Percentiles rank a stretch among this genome's conserved stretches.
phyloP scores from a whole-genome alignment of 805 yeast species.

The Candida takata region DNA sequence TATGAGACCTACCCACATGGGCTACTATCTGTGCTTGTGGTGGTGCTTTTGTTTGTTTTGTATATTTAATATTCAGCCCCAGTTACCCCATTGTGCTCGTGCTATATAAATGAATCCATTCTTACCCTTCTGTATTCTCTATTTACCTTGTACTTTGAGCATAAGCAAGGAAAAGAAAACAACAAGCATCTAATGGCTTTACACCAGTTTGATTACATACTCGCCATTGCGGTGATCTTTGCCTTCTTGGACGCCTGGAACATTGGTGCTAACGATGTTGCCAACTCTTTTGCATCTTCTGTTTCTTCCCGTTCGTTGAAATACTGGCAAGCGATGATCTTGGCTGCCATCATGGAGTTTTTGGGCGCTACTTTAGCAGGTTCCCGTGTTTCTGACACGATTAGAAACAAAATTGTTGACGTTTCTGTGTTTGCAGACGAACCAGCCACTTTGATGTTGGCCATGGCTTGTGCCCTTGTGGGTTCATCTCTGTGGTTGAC shows the following conservation, averaged over 20 bases:
- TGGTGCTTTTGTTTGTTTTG: no score
- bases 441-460: constrained; percentile 68
- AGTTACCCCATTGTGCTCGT: no score
- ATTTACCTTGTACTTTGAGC: no score
- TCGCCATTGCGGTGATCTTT: constrained; percentile 62
- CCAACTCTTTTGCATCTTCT: constrained; percentile 74
- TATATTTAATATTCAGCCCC: no score
- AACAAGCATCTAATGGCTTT: constrained; percentile 5
- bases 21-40: no score
- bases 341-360: constrained; percentile 67
- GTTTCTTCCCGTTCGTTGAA: constrained; percentile 62
- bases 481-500: constrained; percentile 70
- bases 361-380: constrained; percentile 72
- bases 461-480: constrained; percentile 68
- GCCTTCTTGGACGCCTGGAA: constrained; percentile 76
- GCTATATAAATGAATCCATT: no score
- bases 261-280: constrained; percentile 78
- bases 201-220: constrained; percentile 53
- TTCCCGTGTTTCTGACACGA: constrained; percentile 66
- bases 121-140: no score
- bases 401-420: constrained; percentile 57
- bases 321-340: constrained; percentile 70
- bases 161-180: no score
- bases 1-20: no score
- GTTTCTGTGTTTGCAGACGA: constrained; percentile 39